phyloP scores from a whole-genome alignment of 1,139 yeast species.

The Suhomyces yuchorum region DNA sequence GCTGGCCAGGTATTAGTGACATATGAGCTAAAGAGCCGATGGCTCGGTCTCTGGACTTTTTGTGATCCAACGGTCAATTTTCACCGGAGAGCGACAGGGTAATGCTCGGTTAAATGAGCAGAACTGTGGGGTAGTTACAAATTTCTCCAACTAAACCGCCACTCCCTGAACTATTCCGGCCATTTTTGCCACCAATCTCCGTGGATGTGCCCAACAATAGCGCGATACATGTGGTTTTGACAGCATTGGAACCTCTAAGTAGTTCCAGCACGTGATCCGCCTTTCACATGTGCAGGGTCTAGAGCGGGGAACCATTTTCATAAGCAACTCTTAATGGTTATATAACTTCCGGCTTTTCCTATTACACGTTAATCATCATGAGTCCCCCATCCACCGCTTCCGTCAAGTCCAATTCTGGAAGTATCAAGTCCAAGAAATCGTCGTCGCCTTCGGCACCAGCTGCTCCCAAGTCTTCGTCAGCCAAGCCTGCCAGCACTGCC shows the following conservation, averaged over 20 bases:
- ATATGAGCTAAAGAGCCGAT: too few species aligned
- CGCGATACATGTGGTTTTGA: background rate
- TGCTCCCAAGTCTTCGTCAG: background rate
- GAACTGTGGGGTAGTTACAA: background rate
- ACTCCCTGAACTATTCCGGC: background rate
- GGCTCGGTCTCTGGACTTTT: background rate
- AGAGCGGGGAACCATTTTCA: constrained; percentile 1
- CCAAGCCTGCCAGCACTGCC: background rate
- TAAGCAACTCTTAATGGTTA: background rate
- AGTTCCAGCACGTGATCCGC: background rate
- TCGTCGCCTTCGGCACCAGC: background rate
- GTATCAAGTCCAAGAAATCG: background rate
- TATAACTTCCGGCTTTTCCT: background rate
- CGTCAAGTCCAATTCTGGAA: background rate
- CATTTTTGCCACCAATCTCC: background rate
- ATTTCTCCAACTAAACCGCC: background rate
- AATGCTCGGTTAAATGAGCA: background rate
- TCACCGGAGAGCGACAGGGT: background rate
- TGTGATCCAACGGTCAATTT: background rate
- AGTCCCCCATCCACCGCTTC: background rate
- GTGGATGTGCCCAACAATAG: background rate
- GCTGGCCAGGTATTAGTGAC: too few species aligned
- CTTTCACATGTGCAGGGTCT: background rate
- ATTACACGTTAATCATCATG: background rate
- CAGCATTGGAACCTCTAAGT: background rate